These are phyloP conservation scores for Candida mesenterica DNA, from an alignment of 1,139 yeast species.

Conservation along the genomic window DNA sequence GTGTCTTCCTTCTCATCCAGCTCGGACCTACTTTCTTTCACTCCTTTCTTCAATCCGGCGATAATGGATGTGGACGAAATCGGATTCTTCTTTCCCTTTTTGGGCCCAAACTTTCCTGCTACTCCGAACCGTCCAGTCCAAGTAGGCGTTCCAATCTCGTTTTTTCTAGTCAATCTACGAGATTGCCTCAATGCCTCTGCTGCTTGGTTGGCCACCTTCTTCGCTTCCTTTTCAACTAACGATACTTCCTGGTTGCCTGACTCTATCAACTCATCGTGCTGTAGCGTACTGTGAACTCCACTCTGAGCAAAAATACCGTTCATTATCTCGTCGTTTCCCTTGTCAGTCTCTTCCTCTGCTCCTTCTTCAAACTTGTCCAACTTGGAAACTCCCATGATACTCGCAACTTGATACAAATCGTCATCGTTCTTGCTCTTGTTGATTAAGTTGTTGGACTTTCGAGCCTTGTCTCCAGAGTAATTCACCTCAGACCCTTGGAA, in stretches of 20 bases:
- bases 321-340: slow-evolving; percentile 58
- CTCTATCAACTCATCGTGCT: slow-evolving; percentile 76
- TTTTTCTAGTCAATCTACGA: slow-evolving; percentile 58
- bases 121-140: slow-evolving; percentile 94
- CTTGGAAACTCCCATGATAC: slow-evolving; percentile 53
- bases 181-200: slow-evolving; percentile 70
- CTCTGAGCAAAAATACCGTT: slow-evolving; percentile 70
- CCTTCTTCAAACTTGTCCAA: slow-evolving; percentile 50
- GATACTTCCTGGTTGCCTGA: slow-evolving; percentile 49
- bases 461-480: slow-evolving; percentile 23
- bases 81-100: slow-evolving; percentile 11
- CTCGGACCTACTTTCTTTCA: slow-evolving; percentile 16
- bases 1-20: slow-evolving; percentile 28
- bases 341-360: slow-evolving; percentile 22
- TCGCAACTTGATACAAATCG: slow-evolving; percentile 54
- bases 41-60: slow-evolving; percentile 28
- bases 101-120: slow-evolving; percentile 58
- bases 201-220: slow-evolving; percentile 73
- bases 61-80: slow-evolving; percentile 32
- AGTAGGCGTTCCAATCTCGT: slow-evolving; percentile 81
- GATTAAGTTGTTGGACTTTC: slow-evolving; percentile 25
- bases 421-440: slow-evolving; percentile 44
- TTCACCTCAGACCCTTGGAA: slow-evolving; percentile 53
- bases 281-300: slow-evolving; percentile 73
- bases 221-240: slow-evolving; percentile 73